Percentiles rank a stretch among this genome's conserved stretches.
phyloP scores from a whole-genome alignment of 768 basidiomycete genomes.

The Boletus reticulatus region DNA sequence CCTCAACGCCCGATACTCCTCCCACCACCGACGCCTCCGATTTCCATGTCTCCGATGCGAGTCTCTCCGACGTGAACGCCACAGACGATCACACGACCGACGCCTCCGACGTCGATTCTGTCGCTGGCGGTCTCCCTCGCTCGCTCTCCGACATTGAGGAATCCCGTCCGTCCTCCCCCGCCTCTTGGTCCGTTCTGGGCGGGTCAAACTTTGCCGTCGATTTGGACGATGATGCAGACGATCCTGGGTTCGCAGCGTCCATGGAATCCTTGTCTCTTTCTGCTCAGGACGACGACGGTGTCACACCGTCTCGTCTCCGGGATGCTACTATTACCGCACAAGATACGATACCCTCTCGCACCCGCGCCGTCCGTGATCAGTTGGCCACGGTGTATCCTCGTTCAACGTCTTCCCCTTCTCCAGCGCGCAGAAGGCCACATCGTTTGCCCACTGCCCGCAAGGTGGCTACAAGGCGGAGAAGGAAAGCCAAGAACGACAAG shows the following conservation, averaged over 20 bases:
- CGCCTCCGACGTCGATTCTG: constrained; percentile 26
- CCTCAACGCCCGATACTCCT: constrained; percentile 59
- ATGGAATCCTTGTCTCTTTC: constrained; percentile 36
- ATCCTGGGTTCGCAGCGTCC: constrained; percentile 32
- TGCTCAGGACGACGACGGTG: constrained; percentile 16
- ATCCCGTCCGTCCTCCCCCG: constrained; percentile 29
- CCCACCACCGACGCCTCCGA: constrained; percentile 68
- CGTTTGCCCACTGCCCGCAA: constrained; percentile 20
- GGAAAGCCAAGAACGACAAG: constrained; percentile 16
- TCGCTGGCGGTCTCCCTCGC: constrained; percentile 9
- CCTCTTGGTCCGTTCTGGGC: constrained; percentile 39
- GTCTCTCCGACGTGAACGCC: constrained; percentile 37
- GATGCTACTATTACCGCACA: neutral
- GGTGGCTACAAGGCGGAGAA: constrained; percentile 8
- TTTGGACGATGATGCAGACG: constrained; percentile 28
- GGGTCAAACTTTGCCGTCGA: constrained; percentile 33
- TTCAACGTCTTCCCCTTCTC: constrained; percentile 56
- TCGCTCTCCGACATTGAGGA: constrained; percentile 27
- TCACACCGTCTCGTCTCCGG: constrained; percentile 1
- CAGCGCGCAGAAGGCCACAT: constrained; percentile 38
- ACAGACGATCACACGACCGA: constrained; percentile 21
- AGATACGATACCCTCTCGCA: constrained; percentile 9
- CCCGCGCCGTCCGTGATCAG: constrained; percentile 25
- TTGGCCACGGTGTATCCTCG: constrained; percentile 34
- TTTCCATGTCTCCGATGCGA: constrained; percentile 45